These are phyloP conservation scores for Luvunga scandens DNA, from an alignment of 345 rosid species.

Conservation along the genomic window DNA sequence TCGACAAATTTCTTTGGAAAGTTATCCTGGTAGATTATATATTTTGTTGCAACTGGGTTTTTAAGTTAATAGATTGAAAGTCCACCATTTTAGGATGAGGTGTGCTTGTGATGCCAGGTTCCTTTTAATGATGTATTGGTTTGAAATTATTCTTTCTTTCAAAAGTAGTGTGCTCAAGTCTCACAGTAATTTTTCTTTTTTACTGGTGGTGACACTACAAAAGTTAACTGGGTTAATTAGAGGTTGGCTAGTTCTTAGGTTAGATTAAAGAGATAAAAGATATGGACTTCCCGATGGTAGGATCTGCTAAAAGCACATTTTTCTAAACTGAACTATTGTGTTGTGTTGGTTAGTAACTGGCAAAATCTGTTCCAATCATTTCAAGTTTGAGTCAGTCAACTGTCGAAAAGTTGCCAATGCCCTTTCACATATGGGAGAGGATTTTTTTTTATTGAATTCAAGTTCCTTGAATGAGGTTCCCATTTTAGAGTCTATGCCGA, in stretches of 20 bases:
- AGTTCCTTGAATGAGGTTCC: background rate
- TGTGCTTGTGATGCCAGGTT: background rate
- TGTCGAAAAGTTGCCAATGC: background rate
- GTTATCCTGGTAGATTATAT: background rate
- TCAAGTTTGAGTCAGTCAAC: background rate
- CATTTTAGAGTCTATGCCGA: background rate
- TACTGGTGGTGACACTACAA: background rate
- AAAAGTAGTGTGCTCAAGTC: background rate
- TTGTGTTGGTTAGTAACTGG: background rate
- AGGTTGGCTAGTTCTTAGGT: background rate
- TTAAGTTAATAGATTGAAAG: background rate
- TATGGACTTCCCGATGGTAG: background rate
- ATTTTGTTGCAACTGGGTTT: background rate
- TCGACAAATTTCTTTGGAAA: background rate
- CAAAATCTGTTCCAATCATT: background rate
- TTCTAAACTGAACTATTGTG: background rate
- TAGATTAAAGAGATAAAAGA: background rate
- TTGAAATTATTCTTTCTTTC: background rate
- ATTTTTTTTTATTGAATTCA: background rate
- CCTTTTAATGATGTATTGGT: background rate
- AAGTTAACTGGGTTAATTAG: background rate
- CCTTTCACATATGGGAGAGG: background rate
- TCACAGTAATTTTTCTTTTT: background rate
- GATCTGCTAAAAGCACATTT: background rate
- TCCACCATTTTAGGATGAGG: background rate